A percentile compares a stretch with the other conserved stretches of the same genome.
Evolutionary conservation across 139 green algal species (phyloP).

Genomic region (Volvox africanus): DNA sequence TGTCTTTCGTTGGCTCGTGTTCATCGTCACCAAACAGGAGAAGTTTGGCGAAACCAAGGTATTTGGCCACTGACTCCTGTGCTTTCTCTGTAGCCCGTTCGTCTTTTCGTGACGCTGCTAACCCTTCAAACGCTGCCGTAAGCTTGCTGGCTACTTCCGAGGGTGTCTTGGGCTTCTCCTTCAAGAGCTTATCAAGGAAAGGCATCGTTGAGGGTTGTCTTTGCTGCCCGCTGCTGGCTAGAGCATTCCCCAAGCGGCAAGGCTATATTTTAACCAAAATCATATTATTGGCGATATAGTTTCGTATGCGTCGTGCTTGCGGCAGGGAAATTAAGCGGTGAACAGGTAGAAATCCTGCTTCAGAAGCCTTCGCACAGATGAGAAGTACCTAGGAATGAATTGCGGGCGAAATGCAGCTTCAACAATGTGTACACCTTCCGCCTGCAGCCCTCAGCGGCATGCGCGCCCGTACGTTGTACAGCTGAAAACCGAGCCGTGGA

Average conservation of each 20-base stretch:
- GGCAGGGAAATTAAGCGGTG: background rate
- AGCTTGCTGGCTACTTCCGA: slow-evolving; percentile 48
- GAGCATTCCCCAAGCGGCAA: background rate
- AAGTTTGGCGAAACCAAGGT: slow-evolving; percentile 74
- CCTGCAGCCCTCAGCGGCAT: too few species aligned
- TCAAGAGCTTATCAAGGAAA: slow-evolving; percentile 26
- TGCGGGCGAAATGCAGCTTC: too few species aligned
- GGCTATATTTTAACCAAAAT: background rate
- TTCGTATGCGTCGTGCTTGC: background rate
- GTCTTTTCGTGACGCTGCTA: slow-evolving; percentile 9
- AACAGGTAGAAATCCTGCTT: too few species aligned
- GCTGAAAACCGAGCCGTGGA: too few species aligned
- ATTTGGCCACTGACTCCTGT: slow-evolving; percentile 54
- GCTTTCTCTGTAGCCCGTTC: slow-evolving; percentile 37
- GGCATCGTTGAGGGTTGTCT: slow-evolving; percentile 15
- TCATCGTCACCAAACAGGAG: slow-evolving; percentile 82
- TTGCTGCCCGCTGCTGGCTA: background rate
- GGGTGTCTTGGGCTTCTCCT: slow-evolving; percentile 36
- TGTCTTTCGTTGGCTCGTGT: slow-evolving; percentile 72
- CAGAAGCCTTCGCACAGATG: too few species aligned
- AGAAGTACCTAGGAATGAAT: too few species aligned
- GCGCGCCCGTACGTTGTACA: too few species aligned
- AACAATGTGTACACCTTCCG: too few species aligned
- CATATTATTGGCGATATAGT: background rate
- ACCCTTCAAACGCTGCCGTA: slow-evolving; percentile 17